A percentile compares a stretch with the other conserved stretches of the same genome.
Evolutionary conservation across 768 basidiomycete species (phyloP).

Genomic region (Leccinum uliginosum): DNA sequence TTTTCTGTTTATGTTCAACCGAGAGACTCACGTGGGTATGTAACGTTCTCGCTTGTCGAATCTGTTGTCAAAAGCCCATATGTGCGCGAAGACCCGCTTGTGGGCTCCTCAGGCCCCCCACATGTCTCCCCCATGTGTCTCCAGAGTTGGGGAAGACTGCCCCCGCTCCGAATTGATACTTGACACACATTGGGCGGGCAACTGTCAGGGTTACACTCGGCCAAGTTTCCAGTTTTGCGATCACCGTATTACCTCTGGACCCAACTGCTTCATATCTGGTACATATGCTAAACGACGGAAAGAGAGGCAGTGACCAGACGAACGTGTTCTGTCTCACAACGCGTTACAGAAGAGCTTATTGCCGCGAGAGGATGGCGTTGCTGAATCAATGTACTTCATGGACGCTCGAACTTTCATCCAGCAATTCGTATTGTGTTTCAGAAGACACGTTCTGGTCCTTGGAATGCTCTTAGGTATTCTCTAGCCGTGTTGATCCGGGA

Average conservation of each 20-base stretch:
- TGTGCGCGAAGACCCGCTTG: not conserved
- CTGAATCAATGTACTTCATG: not conserved
- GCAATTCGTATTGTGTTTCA: conserved; percentile 12
- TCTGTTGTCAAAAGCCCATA: not conserved
- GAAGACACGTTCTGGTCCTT: conserved; percentile 3
- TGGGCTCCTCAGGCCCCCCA: not conserved
- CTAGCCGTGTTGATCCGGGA: conserved; percentile 7
- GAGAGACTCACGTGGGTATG: not conserved
- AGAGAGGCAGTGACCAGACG: not conserved
- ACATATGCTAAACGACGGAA: not conserved
- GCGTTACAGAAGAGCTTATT: not conserved
- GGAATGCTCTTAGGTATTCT: not conserved
- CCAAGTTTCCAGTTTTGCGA: not conserved
- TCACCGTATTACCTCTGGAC: too few relatives aligned
- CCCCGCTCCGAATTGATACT: not conserved
- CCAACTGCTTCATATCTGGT: not conserved
- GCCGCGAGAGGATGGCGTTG: not conserved
- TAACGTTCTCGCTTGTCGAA: not conserved
- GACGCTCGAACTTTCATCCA: not conserved
- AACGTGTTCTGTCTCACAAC: conserved; percentile 1
- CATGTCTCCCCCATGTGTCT: not conserved
- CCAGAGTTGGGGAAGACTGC: not conserved
- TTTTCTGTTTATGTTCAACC: not conserved
- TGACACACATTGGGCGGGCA: not conserved
- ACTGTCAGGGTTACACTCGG: not conserved